Evolutionary conservation across 2,329 filamentous ascomycete species (phyloP), one percentile per base, ranked within the genome.

Genomic region (Pestalotiopsis sp.): DNA sequence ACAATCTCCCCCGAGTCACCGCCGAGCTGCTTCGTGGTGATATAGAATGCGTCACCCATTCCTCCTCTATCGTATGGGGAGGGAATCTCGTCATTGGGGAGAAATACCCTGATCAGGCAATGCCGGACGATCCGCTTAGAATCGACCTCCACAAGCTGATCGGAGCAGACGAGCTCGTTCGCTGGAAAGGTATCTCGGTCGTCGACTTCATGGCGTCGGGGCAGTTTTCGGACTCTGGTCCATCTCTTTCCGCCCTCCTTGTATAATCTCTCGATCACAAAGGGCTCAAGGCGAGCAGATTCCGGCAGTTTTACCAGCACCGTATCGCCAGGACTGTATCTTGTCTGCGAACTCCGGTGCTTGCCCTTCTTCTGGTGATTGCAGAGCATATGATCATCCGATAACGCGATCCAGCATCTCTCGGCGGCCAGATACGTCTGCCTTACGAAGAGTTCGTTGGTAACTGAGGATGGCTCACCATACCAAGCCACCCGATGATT

Each of bases 21-120:
- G 38, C 12, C 20, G 4, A 45, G 20, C 13, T 39, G 20, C n/a
- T 20, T n/a, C 41, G 76, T 71, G 0, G 85, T 88, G 11, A 94
- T 84, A 69, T 85, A 92, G 75, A 91, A 95, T 17, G 86, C 85
- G 70, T 92, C 88, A 0, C 90, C 92, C 0, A 85, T 86, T 0
- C 93, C 93, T 23, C 86, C 81, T 1, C 88, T 83, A 71, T 89
- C 82, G 76, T 94, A 96, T 0, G 92, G 92, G 0, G 83, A 79
- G 0, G 88, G 85, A 3, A 95, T 83, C 0, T 74, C 68, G 11
- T 87, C 80, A 0, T 74, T 73, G 0, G 76, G 71, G 0, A 69
- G 74, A 69, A 90, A 91, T 69, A 85, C 85, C 0, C 89, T 84
- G 1, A 95, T 80, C 1, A 87, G 77, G 70, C 92, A 95, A 14